Percentiles rank a stretch among this genome's conserved stretches.
Conservation (phyloP, 148 eudicot genomes). For the Cornus suecica region DNA sequence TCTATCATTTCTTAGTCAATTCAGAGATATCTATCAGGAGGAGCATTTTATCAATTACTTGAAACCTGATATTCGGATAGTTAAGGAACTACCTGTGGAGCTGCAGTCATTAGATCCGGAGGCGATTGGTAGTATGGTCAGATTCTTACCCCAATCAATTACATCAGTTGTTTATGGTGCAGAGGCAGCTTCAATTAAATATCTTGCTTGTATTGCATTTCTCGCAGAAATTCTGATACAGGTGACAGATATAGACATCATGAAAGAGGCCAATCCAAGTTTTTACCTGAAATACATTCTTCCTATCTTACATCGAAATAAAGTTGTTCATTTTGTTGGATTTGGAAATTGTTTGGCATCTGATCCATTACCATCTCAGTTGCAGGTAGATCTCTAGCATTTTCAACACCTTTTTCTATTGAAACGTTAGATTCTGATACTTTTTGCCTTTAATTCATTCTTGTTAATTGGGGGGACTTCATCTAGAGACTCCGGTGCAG, state of each 20-base stretch:
- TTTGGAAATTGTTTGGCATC: conserved; percentile 91
- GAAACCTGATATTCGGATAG: conserved; percentile 83
- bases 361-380: conserved; percentile 77
- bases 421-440: not conserved
- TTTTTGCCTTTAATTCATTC: conserved; percentile 12
- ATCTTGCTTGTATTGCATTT: conserved; percentile 11
- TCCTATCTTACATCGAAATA: conserved; percentile 69
- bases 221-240: conserved; percentile 25
- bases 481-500: conserved; percentile 98
- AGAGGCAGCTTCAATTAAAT: not conserved
- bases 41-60: conserved; percentile 82
- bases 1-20: conserved; percentile 82
- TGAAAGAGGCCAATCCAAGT: conserved; percentile 97
- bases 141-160: conserved; percentile 25
- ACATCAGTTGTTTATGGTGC: conserved; percentile 10
- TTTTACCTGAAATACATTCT: conserved; percentile 76
- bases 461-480: conserved; percentile 60
- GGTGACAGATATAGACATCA: conserved; percentile 81
- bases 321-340: conserved; percentile 90
- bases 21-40: conserved; percentile 99
- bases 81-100: conserved; percentile 81
- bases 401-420: conserved; percentile 4
- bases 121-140: conserved; percentile 94
- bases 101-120: conserved; percentile 78
- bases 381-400: conserved; percentile 64